A percentile compares a stretch with the other conserved stretches of the same genome.
Evolutionary conservation across 2,329 filamentous ascomycete species (phyloP).

Genomic region (Colletotrichum phormii): DNA sequence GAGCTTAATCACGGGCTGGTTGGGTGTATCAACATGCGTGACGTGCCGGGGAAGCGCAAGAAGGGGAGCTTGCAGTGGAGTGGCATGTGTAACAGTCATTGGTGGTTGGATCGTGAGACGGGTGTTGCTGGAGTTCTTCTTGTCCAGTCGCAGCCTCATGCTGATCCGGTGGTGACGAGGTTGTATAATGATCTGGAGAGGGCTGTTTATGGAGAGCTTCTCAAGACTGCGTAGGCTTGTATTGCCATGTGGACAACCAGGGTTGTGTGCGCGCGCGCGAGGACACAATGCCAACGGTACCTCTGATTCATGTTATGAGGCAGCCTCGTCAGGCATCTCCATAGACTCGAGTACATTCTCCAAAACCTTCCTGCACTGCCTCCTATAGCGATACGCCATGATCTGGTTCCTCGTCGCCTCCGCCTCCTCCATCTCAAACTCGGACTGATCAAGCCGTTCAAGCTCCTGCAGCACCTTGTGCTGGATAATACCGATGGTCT

Average conservation of each 20-base stretch:
- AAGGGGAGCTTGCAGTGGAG: constrained; percentile 58
- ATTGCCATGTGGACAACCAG: background rate
- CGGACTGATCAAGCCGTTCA: constrained; percentile 58
- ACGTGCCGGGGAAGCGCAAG: constrained; percentile 52
- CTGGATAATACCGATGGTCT: constrained; percentile 54
- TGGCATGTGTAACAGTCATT: constrained; percentile 55
- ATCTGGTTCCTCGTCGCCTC: constrained; percentile 59
- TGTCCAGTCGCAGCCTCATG: constrained; percentile 51
- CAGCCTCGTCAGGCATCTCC: constrained; percentile 31
- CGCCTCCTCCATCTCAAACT: constrained; percentile 55
- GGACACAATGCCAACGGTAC: too few relatives aligned
- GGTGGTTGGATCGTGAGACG: constrained; percentile 53
- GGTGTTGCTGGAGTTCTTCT: constrained; percentile 55
- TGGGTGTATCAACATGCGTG: constrained; percentile 53
- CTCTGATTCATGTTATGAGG: background rate
- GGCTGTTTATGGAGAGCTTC: constrained; percentile 49
- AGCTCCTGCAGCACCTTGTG: constrained; percentile 57
- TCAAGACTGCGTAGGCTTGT: background rate
- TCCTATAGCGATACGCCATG: constrained; percentile 61
- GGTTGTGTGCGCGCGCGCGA: too few relatives aligned
- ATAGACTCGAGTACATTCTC: constrained; percentile 56
- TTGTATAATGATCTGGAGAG: constrained; percentile 54
- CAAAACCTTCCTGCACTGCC: constrained; percentile 60
- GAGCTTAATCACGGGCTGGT: constrained; percentile 52
- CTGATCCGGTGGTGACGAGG: constrained; percentile 48